Base-by-base conservation (phyloP, 106 monocot genomes). In the Iris macrosiphon region DNA sequence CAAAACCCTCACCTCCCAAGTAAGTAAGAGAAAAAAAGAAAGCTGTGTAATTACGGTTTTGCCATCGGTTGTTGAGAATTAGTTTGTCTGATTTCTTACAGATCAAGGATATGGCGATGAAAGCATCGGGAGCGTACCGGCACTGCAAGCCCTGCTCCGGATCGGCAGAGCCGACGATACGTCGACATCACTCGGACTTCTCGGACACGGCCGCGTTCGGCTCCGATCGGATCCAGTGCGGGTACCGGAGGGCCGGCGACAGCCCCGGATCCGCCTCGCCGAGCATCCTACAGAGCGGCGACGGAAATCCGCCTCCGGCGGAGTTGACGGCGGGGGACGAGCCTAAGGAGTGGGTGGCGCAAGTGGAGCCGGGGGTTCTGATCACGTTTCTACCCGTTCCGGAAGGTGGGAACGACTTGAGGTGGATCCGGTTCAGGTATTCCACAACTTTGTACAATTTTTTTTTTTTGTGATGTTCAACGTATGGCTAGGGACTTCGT, bases 361-460 rank as follows among this genome's bases (percentile, higher is more conserved):
- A 88, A 57, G 93, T 93, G 31, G 93, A 93, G 75, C 93, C 93
- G 4, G 93, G 93, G 5, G 84, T 93, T 49, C 77, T 93, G 46
- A 88, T 93, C 77, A 88, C 93, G 53, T 93, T 93, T 61, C 20
- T 88, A 13, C 71, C 93, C 30, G 45, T 93, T 19, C 67, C 80
- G 23, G 72, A 69, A 0, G 93, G 93, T 16, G 88, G 88, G 8
- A 93, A 88, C 57, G 93, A 93, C n/a, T 78, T 93, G 32, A 93
- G 78, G 61, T 60, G 88, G 55, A 93, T 93, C 69, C 76, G 88
- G 9, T 93, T 93, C 84, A 93, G 88, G 93, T 93, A 77, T 0
- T 4, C 2, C n/a, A n/a, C n/a, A n/a, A n/a, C n/a, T n/a, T n/a
- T n/a, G n/a, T n/a, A n/a, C n/a, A n/a, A n/a, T n/a, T n/a, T n/a